phyloP scores from a whole-genome alignment of 2,329 filamentous ascomycete species.

The Clarireedia hainanense region DNA sequence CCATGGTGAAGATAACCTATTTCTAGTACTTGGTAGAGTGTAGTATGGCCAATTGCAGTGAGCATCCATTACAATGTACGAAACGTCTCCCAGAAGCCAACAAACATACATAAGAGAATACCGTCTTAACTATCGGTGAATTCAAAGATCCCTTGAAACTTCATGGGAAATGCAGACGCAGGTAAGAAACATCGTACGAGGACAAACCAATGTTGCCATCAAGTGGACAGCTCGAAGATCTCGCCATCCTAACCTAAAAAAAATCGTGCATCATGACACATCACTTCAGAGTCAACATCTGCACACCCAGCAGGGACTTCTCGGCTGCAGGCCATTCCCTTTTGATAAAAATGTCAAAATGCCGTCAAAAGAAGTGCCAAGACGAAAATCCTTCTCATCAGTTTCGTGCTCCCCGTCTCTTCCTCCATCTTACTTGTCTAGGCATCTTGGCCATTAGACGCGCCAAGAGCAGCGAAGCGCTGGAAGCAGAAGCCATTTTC shows the following conservation, averaged over 20 bases:
- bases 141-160: too few relatives aligned
- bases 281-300: background rate
- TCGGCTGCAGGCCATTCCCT: too few relatives aligned
- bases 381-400: background rate
- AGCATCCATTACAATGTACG: too few relatives aligned
- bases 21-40: too few relatives aligned
- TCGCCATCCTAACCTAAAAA: background rate
- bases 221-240: background rate
- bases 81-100: too few relatives aligned
- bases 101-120: too few relatives aligned
- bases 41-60: too few relatives aligned
- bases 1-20: too few relatives aligned
- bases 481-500: too few relatives aligned
- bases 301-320: background rate
- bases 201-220: background rate
- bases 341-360: background rate
- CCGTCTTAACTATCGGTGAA: too few relatives aligned
- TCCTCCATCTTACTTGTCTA: background rate
- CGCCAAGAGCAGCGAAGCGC: background rate
- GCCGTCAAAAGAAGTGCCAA: background rate
- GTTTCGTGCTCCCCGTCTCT: background rate
- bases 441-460: background rate
- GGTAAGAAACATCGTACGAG: too few relatives aligned
- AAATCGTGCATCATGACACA: background rate
- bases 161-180: too few relatives aligned